Conservation (phyloP, 345 rosid genomes). For the Barbarea vulgaris region DNA sequence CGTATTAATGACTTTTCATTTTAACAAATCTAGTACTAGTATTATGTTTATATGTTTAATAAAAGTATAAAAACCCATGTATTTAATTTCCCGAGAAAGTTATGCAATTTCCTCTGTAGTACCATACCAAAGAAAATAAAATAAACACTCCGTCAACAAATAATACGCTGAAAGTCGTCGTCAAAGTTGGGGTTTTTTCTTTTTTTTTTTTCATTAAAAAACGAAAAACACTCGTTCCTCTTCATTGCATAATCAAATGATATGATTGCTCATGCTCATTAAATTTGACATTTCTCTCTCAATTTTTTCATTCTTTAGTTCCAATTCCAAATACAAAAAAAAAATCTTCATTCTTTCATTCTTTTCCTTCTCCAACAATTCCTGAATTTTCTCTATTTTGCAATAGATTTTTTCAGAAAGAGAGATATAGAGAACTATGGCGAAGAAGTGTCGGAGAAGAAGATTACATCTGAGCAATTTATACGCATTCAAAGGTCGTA, state of each 20-base stretch:
- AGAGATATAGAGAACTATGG: slow-evolving; percentile 42
- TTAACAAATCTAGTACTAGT: neutral
- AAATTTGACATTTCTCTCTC: neutral
- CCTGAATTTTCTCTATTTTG: neutral
- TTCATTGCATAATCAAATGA: slow-evolving; percentile 12
- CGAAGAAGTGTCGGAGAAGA: slow-evolving; percentile 47
- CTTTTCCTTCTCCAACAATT: neutral
- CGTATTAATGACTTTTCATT: neutral
- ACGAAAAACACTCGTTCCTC: slow-evolving; percentile 27
- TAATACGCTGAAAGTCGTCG: slow-evolving; percentile 36
- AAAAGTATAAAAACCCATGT: neutral
- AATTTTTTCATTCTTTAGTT: neutral
- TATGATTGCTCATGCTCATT: slow-evolving; percentile 2
- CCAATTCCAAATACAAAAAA: neutral
- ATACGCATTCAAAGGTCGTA: slow-evolving; percentile 68
- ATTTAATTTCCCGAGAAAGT: neutral
- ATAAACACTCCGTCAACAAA: neutral
- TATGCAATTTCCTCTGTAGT: neutral
- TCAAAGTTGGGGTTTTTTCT: slow-evolving; percentile 32
- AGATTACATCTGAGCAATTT: slow-evolving; percentile 66
- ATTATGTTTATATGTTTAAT: neutral
- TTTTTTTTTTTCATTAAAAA: neutral
- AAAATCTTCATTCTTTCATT: slow-evolving; percentile 18
- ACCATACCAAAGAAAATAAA: too few species aligned
- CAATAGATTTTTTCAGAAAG: slow-evolving; percentile 9